Base-by-base conservation (phyloP, 805 yeast genomes). In the Starmerella davenportii region DNA sequence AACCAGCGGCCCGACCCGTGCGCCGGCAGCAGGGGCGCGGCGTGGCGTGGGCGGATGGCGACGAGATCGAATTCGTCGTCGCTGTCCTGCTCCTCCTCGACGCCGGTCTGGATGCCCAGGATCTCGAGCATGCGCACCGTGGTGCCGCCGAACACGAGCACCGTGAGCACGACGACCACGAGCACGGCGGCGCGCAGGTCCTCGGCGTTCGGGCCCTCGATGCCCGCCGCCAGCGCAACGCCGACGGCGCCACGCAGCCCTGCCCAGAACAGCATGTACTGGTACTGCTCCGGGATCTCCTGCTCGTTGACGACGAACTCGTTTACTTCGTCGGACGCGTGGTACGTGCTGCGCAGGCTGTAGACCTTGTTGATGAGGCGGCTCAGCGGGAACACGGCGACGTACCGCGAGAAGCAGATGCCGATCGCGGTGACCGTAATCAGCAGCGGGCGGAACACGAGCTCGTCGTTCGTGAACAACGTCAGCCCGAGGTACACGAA, bases 211-310 rank as follows among this genome's bases (percentile, higher is more conserved):
- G 87, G 95, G 43, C 96, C 98, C 59, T 81, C 93, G 30, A 90
- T 63, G 13, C 98, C 98, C 74, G 92, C 82, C 0, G 98, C 98
- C 52, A 90, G 68, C 0, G 98, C 99, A 4, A 90, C 99, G 47
- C 99, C 99, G 27, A 90, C 99, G 1, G 99, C 99, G 43, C 99
- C 99, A 54, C 99, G 69, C 40, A 90, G 65, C 3, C 99, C 99
- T 2, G 98, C 98, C 99, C 99, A 90, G 57, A 90, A 90, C 37
- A 87, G 82, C 98, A 90, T 90, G 80, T 84, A 82, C 61, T 90
- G 98, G 58, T 90, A 90, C 44, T 78, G 81, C 51, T 81, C 87
- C 20, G 94, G 90, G 44, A 90, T 84, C 60, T 87, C 96, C 21
- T 43, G 35, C 15, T 19, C 35, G 35, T 32, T 19, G 11, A 29